These are phyloP conservation scores for Trifolium pratense DNA, from an alignment of 306 rosid species.

Conservation along the genomic window DNA sequence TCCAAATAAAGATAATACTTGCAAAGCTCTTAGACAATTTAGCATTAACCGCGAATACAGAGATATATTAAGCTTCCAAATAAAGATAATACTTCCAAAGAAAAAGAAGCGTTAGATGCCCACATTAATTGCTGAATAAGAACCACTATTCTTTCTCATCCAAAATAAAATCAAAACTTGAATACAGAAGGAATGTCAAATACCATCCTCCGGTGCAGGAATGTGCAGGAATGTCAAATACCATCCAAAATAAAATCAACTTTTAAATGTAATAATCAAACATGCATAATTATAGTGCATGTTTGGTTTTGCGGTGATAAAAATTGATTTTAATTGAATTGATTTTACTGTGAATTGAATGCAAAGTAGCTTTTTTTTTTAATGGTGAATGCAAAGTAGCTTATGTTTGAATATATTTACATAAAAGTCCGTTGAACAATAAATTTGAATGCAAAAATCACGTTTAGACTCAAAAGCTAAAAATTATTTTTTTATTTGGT, in stretches of 20 bases:
- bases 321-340: too few relatives aligned
- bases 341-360: too few relatives aligned
- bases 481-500: too few relatives aligned
- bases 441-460: not conserved
- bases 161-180: not conserved
- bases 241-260: not conserved
- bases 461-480: not conserved
- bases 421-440: too few relatives aligned
- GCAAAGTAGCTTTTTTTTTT: too few relatives aligned
- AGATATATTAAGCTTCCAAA: too few relatives aligned
- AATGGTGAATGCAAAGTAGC: too few relatives aligned
- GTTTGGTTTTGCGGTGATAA: too few relatives aligned
- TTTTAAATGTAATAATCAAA: too few relatives aligned
- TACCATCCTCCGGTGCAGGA: conserved; percentile 10
- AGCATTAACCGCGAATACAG: not conserved
- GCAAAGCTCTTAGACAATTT: conserved; percentile 15
- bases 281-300: too few relatives aligned
- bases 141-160: conserved; percentile 19
- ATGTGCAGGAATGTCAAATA: conserved; percentile 10
- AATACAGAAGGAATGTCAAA: conserved; percentile 9
- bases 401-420: too few relatives aligned
- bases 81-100: too few relatives aligned
- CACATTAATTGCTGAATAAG: conserved; percentile 11
- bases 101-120: not conserved
- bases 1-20: conserved; percentile 15